Base-by-base conservation (phyloP, 768 basidiomycete genomes). In the Panus rudis region DNA sequence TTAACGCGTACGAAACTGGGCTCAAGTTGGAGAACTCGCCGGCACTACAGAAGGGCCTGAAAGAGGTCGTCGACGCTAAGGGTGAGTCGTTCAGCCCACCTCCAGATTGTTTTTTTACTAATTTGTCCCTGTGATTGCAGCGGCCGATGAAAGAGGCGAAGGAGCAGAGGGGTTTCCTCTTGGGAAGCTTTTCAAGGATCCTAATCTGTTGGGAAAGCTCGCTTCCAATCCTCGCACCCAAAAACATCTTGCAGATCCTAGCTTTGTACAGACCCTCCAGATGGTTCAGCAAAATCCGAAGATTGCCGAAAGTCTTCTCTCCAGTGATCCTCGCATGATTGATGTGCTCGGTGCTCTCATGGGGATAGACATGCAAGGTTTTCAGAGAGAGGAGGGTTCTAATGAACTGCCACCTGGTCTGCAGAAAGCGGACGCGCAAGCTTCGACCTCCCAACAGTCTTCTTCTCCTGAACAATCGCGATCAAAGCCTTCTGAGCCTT, bases 311-410 rank as follows among this genome's bases (percentile, higher is more conserved):
- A 63, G 58, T 48, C 75, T 34, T 73, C 78, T 55, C 61, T 87
- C 52, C 27, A 10, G 10, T 30, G 93, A 97, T 63, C 80, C 93
- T 26, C 78, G 93, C 46, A 92, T 96, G 90, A 89, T 92, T 62
- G 84, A 89, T 57, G 92, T 92, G 13, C 70, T 97, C 33, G 93
- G 93, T 47, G 93, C 81, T 10, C 74, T 90, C 44, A 90, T 97
- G 85, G 91, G 91, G 25, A 74, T 97, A 52, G 91, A 97, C 64
- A 76, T 97, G 65, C 81, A 88, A 63, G 90, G 84, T 44, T 84
- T 88, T 61, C 72, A 78, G 40, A 74, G 92, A 43, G 81, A 84
- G 14, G 89, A 90, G 67, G 92, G 86, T 26, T 89, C 89, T 8
- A 74, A 84, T 43, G 88, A 89, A 42, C 64, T 84, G 37, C 86